These are phyloP conservation scores for Colletotrichum sp. DNA, from an alignment of 2,329 filamentous ascomycete genomes.

Conservation along the genomic window DNA sequence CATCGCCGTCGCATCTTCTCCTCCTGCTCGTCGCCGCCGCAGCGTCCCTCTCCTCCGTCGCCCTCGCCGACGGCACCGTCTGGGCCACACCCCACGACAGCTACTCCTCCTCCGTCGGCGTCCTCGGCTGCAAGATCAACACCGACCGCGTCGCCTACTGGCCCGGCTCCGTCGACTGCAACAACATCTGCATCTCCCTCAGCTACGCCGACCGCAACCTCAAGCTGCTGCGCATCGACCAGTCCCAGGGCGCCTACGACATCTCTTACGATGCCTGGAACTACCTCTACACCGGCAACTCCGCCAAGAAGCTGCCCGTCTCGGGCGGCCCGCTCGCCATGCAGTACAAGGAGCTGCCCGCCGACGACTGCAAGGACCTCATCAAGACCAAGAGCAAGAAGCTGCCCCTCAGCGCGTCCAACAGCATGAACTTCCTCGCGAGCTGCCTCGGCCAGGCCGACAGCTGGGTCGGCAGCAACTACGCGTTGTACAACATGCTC, in stretches of 20 bases:
- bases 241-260: slow-evolving; percentile 48
- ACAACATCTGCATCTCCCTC: slow-evolving; percentile 46
- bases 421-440: slow-evolving; percentile 58
- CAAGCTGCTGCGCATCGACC: slow-evolving; percentile 29
- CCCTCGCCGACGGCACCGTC: slow-evolving; percentile 13
- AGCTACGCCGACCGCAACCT: slow-evolving; percentile 24
- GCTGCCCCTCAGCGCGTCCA: slow-evolving; percentile 51
- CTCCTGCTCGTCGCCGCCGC: not conserved
- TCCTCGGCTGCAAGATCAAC: slow-evolving; percentile 57
- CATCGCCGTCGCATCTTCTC: not conserved
- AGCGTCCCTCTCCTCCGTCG: not conserved
- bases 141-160: slow-evolving; percentile 59
- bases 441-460: slow-evolving; percentile 43
- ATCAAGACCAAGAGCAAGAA: slow-evolving; percentile 45
- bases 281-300: slow-evolving; percentile 49
- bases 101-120: slow-evolving; percentile 54
- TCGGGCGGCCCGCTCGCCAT: slow-evolving; percentile 55
- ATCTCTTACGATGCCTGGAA: slow-evolving; percentile 59
- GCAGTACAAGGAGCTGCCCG: slow-evolving; percentile 47
- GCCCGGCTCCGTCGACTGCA: slow-evolving; percentile 50
- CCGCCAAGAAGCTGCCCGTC: slow-evolving; percentile 49
- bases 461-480: slow-evolving; percentile 54
- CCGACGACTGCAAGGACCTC: slow-evolving; percentile 51
- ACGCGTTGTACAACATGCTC: slow-evolving; percentile 55
- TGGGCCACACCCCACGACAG: slow-evolving; percentile 51